Evolutionary conservation across 1,284 basidiomycete species (phyloP).

Genomic region (Trametes polyzona): DNA sequence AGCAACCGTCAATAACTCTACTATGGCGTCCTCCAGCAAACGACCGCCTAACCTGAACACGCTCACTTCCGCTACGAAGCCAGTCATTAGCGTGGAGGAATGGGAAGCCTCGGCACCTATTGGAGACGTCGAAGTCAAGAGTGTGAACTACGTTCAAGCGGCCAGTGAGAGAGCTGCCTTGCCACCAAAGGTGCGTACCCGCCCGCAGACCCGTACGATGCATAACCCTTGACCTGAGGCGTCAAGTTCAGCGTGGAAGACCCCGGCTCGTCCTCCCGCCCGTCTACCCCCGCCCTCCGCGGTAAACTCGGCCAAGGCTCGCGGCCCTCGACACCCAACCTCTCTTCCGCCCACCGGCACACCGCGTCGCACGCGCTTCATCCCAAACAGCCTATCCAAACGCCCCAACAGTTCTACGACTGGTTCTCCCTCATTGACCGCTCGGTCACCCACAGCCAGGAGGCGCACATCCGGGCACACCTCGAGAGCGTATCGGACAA

Average conservation of each 20-base stretch:
- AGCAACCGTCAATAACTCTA: too few relatives aligned
- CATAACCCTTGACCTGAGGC: constrained; percentile 9
- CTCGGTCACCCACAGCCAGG: constrained; percentile 88
- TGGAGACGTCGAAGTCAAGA: constrained; percentile 68
- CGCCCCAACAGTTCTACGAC: constrained; percentile 93
- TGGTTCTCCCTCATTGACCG: constrained; percentile 89
- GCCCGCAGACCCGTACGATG: not conserved
- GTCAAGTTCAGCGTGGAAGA: constrained; percentile 45
- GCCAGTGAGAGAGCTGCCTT: constrained; percentile 64
- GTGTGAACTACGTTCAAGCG: constrained; percentile 65
- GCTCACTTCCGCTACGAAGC: constrained; percentile 39
- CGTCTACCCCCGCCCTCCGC: constrained; percentile 45
- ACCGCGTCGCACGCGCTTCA: constrained; percentile 54
- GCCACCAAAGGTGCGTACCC: constrained; percentile 68
- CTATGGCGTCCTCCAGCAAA: constrained; percentile 15
- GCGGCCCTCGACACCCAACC: constrained; percentile 40
- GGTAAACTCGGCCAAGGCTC: constrained; percentile 39
- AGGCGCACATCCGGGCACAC: constrained; percentile 86
- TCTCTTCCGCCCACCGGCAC: constrained; percentile 32
- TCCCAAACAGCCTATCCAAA: constrained; percentile 76
- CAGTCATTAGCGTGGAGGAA: constrained; percentile 72
- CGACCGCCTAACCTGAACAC: constrained; percentile 11
- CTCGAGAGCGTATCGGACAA: constrained; percentile 75
- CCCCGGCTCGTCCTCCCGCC: constrained; percentile 41
- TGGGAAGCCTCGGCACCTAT: constrained; percentile 87